Evolutionary conservation across 2,329 filamentous ascomycete species (phyloP).

Genomic region (Scortechinia acanthostroma): DNA sequence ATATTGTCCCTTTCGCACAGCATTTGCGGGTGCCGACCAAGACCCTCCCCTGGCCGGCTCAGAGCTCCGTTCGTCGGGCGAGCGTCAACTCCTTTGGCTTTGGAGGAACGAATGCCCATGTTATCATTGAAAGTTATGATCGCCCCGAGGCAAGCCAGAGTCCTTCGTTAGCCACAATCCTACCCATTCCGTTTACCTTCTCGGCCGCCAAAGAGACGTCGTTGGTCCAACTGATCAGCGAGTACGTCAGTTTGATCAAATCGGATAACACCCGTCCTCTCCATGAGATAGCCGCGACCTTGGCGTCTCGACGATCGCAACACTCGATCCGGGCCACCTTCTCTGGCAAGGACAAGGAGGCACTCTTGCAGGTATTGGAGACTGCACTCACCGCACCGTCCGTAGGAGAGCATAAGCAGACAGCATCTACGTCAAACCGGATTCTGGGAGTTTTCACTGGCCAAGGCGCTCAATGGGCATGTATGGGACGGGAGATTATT

Average conservation of each 20-base stretch:
- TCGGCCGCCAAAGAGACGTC: slow-evolving; percentile 2
- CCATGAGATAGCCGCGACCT: slow-evolving; percentile 11
- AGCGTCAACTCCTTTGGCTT: slow-evolving; percentile 37
- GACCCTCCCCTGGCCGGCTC: slow-evolving; percentile 21
- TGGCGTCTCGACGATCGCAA: slow-evolving; percentile 6
- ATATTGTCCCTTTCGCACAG: slow-evolving; percentile 33
- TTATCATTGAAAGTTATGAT: slow-evolving; percentile 23
- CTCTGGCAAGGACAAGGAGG: background rate
- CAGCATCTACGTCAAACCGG: too few relatives aligned
- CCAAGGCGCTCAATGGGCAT: slow-evolving; percentile 22
- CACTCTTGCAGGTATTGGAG: background rate
- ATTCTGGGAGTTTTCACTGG: slow-evolving; percentile 22
- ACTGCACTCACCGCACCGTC: slow-evolving; percentile 9
- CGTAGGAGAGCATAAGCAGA: too few relatives aligned
- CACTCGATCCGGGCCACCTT: background rate
- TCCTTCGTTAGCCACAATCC: too few relatives aligned
- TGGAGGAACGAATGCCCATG: slow-evolving; percentile 33
- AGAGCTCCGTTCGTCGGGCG: slow-evolving; percentile 25
- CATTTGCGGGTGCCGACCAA: slow-evolving; percentile 16
- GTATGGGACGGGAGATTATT: slow-evolving; percentile 21
- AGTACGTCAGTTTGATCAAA: slow-evolving; percentile 12
- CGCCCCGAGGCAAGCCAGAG: slow-evolving; percentile 6
- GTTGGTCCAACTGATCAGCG: slow-evolving; percentile 9
- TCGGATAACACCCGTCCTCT: slow-evolving; percentile 11
- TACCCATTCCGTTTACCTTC: background rate